Evolutionary conservation across 129 eudicot species (phyloP).

Genomic region (Centella asiatica): DNA sequence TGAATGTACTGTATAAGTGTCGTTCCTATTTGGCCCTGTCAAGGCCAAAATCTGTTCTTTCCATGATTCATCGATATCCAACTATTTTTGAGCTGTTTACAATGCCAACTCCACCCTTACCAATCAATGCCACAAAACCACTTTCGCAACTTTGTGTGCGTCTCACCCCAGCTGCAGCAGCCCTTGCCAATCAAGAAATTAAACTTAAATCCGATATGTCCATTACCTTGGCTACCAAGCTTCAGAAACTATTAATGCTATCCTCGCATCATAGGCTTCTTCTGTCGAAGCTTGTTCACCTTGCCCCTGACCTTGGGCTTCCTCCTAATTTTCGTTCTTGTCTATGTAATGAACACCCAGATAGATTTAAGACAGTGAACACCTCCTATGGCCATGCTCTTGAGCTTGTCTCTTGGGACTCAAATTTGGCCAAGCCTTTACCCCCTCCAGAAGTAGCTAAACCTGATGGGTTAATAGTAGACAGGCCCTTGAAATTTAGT

Average conservation of each 20-base stretch:
- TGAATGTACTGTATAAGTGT: slow-evolving; percentile 61
- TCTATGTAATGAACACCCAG: slow-evolving; percentile 71
- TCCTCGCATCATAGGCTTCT: slow-evolving; percentile 65
- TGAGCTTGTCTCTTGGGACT: slow-evolving; percentile 78
- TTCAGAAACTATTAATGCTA: slow-evolving; percentile 85
- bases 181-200: slow-evolving; percentile 53
- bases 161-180: slow-evolving; percentile 75
- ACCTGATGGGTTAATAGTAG: slow-evolving; percentile 57
- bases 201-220: slow-evolving; percentile 46
- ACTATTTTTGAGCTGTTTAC: slow-evolving; percentile 76
- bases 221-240: slow-evolving; percentile 41
- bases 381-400: slow-evolving; percentile 96
- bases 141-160: slow-evolving; percentile 80
- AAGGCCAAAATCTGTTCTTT: slow-evolving; percentile 60
- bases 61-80: slow-evolving; percentile 87
- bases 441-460: slow-evolving; percentile 32
- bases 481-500: slow-evolving; percentile 83
- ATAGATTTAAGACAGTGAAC: slow-evolving; percentile 59
- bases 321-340: slow-evolving; percentile 71
- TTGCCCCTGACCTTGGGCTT: slow-evolving; percentile 89
- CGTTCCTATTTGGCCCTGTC: slow-evolving; percentile 55
- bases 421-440: slow-evolving; percentile 41
- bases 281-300: slow-evolving; percentile 71
- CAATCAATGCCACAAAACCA: slow-evolving; percentile 60
- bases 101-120: slow-evolving; percentile 61